Conservation (phyloP, 164 flowering plant species). For the Berberis vulgaris region DNA sequence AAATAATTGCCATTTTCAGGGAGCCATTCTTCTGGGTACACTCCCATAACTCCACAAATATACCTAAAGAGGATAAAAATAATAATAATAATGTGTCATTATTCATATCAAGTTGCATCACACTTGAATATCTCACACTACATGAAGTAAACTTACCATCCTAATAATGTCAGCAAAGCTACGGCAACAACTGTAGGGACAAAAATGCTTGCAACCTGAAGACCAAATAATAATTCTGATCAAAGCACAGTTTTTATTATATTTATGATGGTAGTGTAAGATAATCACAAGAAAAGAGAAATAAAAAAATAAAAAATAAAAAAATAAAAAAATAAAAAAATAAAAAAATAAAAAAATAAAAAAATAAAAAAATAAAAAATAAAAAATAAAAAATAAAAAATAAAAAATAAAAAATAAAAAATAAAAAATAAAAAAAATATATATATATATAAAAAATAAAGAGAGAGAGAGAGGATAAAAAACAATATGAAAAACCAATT, state of each 20-base stretch:
- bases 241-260: neutral
- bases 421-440: no score
- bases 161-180: conserved; percentile 67
- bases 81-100: neutral
- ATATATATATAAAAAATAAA: no score
- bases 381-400: no score
- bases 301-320: no score
- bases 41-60: conserved; percentile 54
- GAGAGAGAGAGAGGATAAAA: no score
- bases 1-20: conserved; percentile 83
- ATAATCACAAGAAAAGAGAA: no score
- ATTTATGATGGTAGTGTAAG: no score
- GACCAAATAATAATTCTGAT: conserved; percentile 4
- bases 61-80: conserved; percentile 42
- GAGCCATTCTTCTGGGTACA: conserved; percentile 76
- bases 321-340: no score
- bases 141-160: conserved; percentile 53
- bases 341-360: no score
- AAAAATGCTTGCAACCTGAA: conserved; percentile 93
- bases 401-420: no score
- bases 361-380: no score
- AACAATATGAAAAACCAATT: no score
- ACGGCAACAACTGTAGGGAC: conserved; percentile 76
- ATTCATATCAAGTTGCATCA: conserved; percentile 4
- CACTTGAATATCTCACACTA: neutral